Conservation (phyloP, 140 eudicot species). For the Stevia rebaudiana region DNA sequence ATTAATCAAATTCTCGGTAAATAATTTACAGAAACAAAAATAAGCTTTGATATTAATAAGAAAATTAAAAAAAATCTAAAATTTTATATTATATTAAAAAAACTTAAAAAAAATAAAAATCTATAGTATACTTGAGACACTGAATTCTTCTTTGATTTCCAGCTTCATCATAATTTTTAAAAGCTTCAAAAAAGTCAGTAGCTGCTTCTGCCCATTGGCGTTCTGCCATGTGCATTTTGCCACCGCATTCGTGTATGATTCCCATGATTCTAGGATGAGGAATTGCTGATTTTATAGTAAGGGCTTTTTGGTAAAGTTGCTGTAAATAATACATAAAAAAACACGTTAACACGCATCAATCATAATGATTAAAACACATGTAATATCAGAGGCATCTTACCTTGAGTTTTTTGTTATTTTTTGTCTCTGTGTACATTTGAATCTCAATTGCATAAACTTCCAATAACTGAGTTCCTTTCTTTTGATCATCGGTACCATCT, state of each 20-base stretch:
- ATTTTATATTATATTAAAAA: conserved; percentile 55
- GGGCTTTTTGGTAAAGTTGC: conserved; percentile 94
- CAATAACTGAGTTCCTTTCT: conserved; percentile 96
- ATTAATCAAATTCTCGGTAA: background rate
- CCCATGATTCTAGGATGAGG: conserved; percentile 99
- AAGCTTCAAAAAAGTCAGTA: conserved; percentile 98
- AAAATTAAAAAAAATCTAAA: background rate
- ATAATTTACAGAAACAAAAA: background rate
- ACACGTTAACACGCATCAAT: background rate
- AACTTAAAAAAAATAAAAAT: conserved; percentile 45
- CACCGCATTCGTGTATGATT: conserved; percentile 96
- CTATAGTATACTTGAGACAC: conserved; percentile 72
- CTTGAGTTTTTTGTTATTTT: conserved; percentile 95
- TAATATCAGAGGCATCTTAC: conserved; percentile 28
- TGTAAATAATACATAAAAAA: conserved; percentile 26
- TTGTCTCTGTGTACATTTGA: conserved; percentile 97
- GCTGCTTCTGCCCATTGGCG: conserved; percentile 99
- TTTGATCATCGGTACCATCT: conserved; percentile 97
- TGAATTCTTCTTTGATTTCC: conserved; percentile 95
- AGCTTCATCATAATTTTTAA: conserved; percentile 97
- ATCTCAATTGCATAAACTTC: conserved; percentile 98
- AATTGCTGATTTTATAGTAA: conserved; percentile 89
- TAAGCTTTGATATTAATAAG: background rate
- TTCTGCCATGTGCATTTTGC: conserved; percentile 99
- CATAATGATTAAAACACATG: background rate